Base-by-base conservation (phyloP, 169 alveolate species). In the Eimeria nieschulzi region DNA sequence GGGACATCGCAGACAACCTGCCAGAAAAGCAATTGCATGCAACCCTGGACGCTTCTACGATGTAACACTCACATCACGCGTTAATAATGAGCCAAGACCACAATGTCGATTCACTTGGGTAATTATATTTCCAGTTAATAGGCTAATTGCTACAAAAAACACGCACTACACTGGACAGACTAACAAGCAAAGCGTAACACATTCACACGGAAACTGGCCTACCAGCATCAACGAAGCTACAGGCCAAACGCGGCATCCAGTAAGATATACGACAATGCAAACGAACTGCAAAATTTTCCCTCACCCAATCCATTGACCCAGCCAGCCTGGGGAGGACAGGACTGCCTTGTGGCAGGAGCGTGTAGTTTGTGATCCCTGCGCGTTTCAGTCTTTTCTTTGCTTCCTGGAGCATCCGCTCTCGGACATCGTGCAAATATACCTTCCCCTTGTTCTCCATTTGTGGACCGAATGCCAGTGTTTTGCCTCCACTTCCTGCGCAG, bases 401-500 rank as follows among this genome's bases (percentile, higher is more conserved):
- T 95, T 97, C 93, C 75, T 23, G 78, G 33, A 90, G 82, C 83
- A 95, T 94, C 54, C 93, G 86, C 51, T 96, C 95, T 59, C 97
- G 95, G 5, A 96, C 94, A 83, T 98, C 99, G 83, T 98, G 98
- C 15, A 98, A 93, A 91, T 96, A 98, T 25, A 98, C 91, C 76
- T 96, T 91, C 3, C 99, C 99, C 90, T 93, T 96, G 82, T 97
- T 96, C 83, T 94, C 96, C 97, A 97, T 96, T 66, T 84, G 86
- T 26, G 96, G 97, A 17, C 98, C 99, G 94, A 97, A 97, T 15
- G 97, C 98, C 55, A 98, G 93, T 9, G 99, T 71, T 91, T 98
- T 98, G 17, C 99, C 99, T 8, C 99, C 99, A 23, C 98, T 91
- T 8, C 99, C 99, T 10, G 98, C 98, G 92, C 99, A 97, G 95